Evolutionary conservation across 140 eudicot species (phyloP).

Genomic region (Ambrosia hybrid): DNA sequence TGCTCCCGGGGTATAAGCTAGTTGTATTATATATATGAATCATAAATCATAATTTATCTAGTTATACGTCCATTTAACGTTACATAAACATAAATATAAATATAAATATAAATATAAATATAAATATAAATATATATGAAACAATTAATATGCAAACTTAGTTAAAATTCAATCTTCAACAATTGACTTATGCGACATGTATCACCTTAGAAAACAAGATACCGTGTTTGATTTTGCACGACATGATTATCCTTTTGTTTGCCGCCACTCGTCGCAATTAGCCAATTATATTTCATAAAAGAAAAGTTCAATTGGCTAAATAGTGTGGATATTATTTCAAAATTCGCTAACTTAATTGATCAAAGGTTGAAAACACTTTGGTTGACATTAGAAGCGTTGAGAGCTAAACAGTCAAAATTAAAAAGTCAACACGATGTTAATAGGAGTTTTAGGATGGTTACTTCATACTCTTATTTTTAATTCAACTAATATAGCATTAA

Average conservation of each 20-base stretch:
- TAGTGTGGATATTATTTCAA: constrained; percentile 5
- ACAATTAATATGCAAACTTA: neutral
- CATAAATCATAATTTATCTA: neutral
- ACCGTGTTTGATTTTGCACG: neutral
- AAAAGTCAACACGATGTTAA: constrained; percentile 20
- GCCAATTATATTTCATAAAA: neutral
- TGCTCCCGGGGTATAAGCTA: too few species aligned
- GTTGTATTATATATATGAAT: too few species aligned
- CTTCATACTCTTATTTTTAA: constrained; percentile 13
- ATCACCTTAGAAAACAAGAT: neutral
- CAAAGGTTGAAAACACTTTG: constrained; percentile 14
- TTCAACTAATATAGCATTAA: constrained; percentile 12
- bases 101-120: neutral
- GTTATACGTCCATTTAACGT: neutral
- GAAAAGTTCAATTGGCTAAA: constrained; percentile 5
- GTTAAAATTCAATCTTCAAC: constrained; percentile 13
- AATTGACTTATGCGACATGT: constrained; percentile 16
- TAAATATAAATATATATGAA: neutral
- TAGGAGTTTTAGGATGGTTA: constrained; percentile 16
- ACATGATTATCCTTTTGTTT: neutral
- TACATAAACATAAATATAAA: neutral
- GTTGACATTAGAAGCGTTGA: constrained; percentile 18
- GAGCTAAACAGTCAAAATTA: constrained; percentile 1
- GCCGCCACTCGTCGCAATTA: too few species aligned
- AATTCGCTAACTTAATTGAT: constrained; percentile 7